These are phyloP conservation scores for Syncephalastrum contaminatum DNA, from an alignment of 371 early-diverging fungal species.

Conservation along the genomic window DNA sequence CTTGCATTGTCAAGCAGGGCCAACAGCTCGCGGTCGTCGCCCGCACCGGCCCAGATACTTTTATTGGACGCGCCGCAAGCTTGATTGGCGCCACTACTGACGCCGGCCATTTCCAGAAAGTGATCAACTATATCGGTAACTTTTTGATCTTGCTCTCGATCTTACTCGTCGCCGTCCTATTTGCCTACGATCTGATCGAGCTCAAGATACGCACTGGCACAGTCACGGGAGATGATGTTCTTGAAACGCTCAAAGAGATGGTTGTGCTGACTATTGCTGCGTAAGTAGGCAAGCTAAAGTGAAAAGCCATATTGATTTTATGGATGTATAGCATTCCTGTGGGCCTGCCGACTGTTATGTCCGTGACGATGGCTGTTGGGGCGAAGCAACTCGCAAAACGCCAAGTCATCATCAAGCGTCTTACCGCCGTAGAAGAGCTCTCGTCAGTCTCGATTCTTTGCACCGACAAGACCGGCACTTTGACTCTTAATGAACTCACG, in stretches of 20 bases:
- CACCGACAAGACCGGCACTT: constrained; percentile 97
- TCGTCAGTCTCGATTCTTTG: constrained; percentile 94
- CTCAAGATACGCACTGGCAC: constrained; percentile 33
- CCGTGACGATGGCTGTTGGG: constrained; percentile 96
- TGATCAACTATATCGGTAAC: constrained; percentile 90
- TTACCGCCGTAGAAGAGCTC: constrained; percentile 94
- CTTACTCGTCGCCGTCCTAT: constrained; percentile 80
- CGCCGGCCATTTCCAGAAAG: constrained; percentile 90
- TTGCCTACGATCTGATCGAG: constrained; percentile 68
- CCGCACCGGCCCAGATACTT: constrained; percentile 85
- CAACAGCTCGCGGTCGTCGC: constrained; percentile 86
- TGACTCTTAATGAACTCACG: constrained; percentile 89
- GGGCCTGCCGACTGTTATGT: constrained; percentile 95
- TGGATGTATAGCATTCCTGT: constrained; percentile 76
- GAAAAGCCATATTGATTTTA: neutral
- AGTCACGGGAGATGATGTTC: constrained; percentile 44
- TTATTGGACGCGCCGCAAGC: constrained; percentile 90
- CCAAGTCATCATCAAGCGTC: constrained; percentile 93
- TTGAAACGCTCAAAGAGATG: constrained; percentile 75
- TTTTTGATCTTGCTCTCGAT: constrained; percentile 84
- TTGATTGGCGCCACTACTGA: constrained; percentile 85
- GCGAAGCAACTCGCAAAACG: constrained; percentile 90
- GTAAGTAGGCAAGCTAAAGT: constrained; percentile 21
- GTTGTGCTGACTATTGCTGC: constrained; percentile 94
- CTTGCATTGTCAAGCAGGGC: constrained; percentile 89